Base-by-base conservation (phyloP, 805 yeast species). In the Ogataea paraovalis region DNA sequence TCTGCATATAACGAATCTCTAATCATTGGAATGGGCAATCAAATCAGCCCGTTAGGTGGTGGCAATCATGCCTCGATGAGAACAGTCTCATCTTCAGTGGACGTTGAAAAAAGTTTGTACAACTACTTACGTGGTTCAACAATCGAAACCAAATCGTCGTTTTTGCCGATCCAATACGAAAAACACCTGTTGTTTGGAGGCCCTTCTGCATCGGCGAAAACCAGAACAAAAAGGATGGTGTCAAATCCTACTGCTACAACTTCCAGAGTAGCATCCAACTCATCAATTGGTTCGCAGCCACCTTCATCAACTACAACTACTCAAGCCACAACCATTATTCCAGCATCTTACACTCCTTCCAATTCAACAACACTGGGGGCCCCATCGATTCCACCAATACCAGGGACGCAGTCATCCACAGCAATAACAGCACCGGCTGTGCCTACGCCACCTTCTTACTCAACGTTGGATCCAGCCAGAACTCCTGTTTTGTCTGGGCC, bases 1-100 rank as follows among this genome's bases (percentile, higher is more conserved):
- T 84, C 97, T 3, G 87, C 92, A 27, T 85, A 88, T 75, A 79
- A 83, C 44, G 98, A 92, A 67, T 87, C 88, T 19, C 74, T 87
- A 47, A 76, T 87, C 16, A 77, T 94, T 69, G 90, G 91, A 59
- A 76, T 87, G 18, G 98, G 97, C 23, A 85, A 90, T 37, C 80
- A 86, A 50, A 75, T 94, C 4, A 71, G 85, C 42, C 98, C 98
- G 2, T 69, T 92, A 42, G 72, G 75, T 25, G 70, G 77, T 25
- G 70, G 77, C 40, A 56, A 57, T 20, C 60, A 52, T 39, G 44
- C 51, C 14, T 83, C 96, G 4, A 83, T 92, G 87, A 85, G 83
- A 59, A 69, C 78, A 5, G 72, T 87, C 54, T 96, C 96, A 0
- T 72, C 84, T 13, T 75, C 85, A 21, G 80, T 91, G 44, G 94